Evolutionary conservation across 192 early-diverging fungal genomes (phyloP).

Genomic region (Pecoramyces ruminantium): DNA sequence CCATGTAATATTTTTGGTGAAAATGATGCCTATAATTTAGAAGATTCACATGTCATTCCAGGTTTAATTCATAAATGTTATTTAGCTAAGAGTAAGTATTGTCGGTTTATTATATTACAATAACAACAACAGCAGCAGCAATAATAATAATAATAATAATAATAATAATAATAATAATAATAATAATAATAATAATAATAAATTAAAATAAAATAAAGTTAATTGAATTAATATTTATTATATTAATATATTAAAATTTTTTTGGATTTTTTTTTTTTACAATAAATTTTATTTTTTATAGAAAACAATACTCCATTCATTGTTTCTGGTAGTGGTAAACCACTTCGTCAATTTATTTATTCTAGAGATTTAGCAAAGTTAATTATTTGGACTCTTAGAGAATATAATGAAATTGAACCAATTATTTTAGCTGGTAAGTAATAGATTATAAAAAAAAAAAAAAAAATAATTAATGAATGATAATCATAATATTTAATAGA

Average conservation of each 20-base stretch:
- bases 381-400: slow-evolving; percentile 63
- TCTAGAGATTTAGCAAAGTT: slow-evolving; percentile 62
- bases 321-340: slow-evolving; percentile 54
- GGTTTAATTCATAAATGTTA: slow-evolving; percentile 69
- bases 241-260: no score
- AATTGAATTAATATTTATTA: neutral
- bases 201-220: no score
- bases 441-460: no score
- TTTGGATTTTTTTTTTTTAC: no score
- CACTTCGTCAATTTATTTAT: slow-evolving; percentile 69
- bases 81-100: slow-evolving; percentile 48
- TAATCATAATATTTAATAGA: no score
- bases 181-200: no score
- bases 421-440: slow-evolving; percentile 59
- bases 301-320: slow-evolving; percentile 56
- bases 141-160: no score
- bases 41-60: slow-evolving; percentile 65
- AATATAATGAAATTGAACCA: slow-evolving; percentile 61
- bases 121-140: no score
- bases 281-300: no score
- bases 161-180: no score
- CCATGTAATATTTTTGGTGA: slow-evolving; percentile 73
- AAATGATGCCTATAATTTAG: slow-evolving; percentile 59
- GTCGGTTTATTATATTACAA: no score
- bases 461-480: no score